A percentile compares a stretch with the other conserved stretches of the same genome.
Evolutionary conservation across 495 filamentous ascomycete species (phyloP).

Genomic region (Parachaetomium inaequale): DNA sequence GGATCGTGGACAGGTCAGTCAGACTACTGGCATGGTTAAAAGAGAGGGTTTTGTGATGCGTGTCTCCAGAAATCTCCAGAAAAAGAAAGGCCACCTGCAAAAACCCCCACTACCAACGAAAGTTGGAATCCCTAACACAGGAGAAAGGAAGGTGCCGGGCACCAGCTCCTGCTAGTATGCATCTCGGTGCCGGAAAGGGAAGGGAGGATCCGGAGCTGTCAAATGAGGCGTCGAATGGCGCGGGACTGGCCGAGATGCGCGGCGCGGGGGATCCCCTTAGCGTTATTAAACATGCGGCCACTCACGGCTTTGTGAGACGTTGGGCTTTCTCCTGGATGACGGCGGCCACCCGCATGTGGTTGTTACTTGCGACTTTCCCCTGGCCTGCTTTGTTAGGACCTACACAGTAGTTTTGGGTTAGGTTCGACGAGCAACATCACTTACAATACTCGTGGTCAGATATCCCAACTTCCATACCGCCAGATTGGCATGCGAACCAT

Average conservation of each 20-base stretch:
- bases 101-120: background rate
- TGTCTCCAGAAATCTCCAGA: too few species aligned
- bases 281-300: background rate
- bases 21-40: too few species aligned
- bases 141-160: background rate
- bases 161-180: background rate
- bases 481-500: too few species aligned
- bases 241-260: slow-evolving; percentile 2
- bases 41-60: too few species aligned
- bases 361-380: background rate
- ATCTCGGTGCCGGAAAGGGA: slow-evolving; percentile 15
- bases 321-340: background rate
- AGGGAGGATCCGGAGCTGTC: slow-evolving; percentile 5
- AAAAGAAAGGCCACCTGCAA: background rate
- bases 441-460: too few species aligned
- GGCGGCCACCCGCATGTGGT: background rate
- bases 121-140: background rate
- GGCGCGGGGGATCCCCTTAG: background rate
- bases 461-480: too few species aligned
- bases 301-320: background rate
- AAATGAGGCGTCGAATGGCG: background rate
- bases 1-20: background rate
- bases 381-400: background rate
- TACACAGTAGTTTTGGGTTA: background rate
- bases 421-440: too few species aligned